phyloP scores from a whole-genome alignment of 1,139 yeast genomes.

The Hyphopichia wangnamkhiaoensis region DNA sequence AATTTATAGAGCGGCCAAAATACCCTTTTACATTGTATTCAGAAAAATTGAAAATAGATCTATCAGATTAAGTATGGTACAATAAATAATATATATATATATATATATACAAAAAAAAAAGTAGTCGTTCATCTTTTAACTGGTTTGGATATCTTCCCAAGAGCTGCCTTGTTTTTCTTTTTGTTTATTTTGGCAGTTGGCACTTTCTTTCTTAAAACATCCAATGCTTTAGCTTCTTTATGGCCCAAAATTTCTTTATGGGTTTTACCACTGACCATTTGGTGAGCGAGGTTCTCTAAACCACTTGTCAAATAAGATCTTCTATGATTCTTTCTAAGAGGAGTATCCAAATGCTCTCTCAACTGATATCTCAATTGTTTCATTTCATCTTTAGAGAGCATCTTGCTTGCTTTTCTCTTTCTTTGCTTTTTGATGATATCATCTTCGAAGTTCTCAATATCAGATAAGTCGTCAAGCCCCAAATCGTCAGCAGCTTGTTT shows the following conservation, averaged over 20 bases:
- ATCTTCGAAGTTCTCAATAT: slow-evolving; percentile 61
- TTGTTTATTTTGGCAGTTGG: slow-evolving; percentile 12
- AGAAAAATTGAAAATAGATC: too few relatives aligned
- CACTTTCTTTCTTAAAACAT: slow-evolving; percentile 48
- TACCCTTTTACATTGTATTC: too few relatives aligned
- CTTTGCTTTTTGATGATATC: slow-evolving; percentile 65
- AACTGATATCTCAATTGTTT: slow-evolving; percentile 56
- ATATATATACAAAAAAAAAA: not conserved
- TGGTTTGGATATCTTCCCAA: slow-evolving; percentile 4
- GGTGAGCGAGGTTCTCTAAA: slow-evolving; percentile 78
- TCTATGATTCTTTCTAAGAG: slow-evolving; percentile 69
- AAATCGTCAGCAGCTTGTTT: slow-evolving; percentile 90
- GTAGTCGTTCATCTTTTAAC: not conserved
- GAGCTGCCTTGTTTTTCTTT: slow-evolving; percentile 12
- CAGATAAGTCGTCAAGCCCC: slow-evolving; percentile 73
- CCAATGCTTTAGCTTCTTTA: slow-evolving; percentile 67
- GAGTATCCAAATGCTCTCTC: slow-evolving; percentile 52
- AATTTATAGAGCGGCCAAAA: too few relatives aligned
- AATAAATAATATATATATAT: too few relatives aligned
- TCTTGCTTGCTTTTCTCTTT: slow-evolving; percentile 58
- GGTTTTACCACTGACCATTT: slow-evolving; percentile 70
- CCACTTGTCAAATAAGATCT: slow-evolving; percentile 87
- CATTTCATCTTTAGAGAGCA: slow-evolving; percentile 51
- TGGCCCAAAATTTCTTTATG: slow-evolving; percentile 74
- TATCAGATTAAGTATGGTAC: too few relatives aligned